phyloP scores from a whole-genome alignment of 768 basidiomycete genomes.

The Mycena crocata region DNA sequence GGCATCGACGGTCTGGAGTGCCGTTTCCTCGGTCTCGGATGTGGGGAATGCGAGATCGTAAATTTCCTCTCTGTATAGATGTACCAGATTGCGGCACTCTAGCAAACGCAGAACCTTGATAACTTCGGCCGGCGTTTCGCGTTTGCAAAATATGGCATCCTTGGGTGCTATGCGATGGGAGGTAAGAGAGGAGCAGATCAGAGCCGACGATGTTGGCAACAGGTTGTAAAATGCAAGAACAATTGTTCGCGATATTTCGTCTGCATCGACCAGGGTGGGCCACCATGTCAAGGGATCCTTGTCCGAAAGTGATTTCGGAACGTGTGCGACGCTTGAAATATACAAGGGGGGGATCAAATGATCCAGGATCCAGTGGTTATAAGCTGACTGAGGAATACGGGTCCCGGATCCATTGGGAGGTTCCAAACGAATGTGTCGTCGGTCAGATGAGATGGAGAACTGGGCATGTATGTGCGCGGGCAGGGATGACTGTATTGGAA shows the following conservation, averaged over 20 bases:
- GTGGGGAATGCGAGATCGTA: too few species aligned
- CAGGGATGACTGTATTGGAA: conserved; percentile 33
- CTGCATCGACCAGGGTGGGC: conserved; percentile 11
- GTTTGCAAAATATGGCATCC: conserved; percentile 16
- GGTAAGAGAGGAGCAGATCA: conserved; percentile 23
- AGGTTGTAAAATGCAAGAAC: conserved; percentile 29
- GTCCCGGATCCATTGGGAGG: conserved; percentile 28
- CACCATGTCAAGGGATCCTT: conserved; percentile 23
- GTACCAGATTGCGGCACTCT: conserved; percentile 11
- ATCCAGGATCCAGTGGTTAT: conserved; percentile 37
- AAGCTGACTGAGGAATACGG: conserved; percentile 30
- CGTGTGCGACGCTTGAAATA: conserved; percentile 17
- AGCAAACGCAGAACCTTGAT: conserved; percentile 10
- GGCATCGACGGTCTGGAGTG: conserved; percentile 17
- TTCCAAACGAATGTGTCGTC: conserved; percentile 36
- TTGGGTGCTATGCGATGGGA: conserved; percentile 16
- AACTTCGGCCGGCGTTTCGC: conserved; percentile 3
- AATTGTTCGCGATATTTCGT: conserved; percentile 26
- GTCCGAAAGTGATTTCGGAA: background rate
- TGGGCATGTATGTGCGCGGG: conserved; percentile 35
- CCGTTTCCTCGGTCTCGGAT: background rate
- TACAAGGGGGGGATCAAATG: conserved; percentile 32
- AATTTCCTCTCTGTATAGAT: background rate
- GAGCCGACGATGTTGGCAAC: background rate
- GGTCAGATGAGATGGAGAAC: conserved; percentile 35